Conservation (phyloP, 2,329 filamentous ascomycete genomes). For the Coleophoma eucalyptorum region DNA sequence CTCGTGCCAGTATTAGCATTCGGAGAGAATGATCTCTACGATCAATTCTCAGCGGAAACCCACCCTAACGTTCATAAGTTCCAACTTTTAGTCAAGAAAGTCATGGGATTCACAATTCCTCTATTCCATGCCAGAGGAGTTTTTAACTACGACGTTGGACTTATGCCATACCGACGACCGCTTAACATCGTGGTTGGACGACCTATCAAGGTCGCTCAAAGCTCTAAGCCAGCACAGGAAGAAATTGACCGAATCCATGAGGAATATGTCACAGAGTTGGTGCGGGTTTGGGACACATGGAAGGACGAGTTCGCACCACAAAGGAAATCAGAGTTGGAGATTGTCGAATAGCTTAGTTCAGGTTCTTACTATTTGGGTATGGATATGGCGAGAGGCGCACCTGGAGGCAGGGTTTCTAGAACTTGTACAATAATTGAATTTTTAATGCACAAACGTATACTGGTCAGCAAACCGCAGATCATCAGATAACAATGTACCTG, state of each 20-base stretch:
- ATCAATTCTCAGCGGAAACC: constrained; percentile 73
- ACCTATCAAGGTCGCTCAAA: constrained; percentile 66
- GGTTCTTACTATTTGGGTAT: too few relatives aligned
- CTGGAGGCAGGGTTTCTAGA: too few relatives aligned
- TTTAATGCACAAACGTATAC: too few relatives aligned
- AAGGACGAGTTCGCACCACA: constrained; percentile 70
- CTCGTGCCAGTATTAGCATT: constrained; percentile 90
- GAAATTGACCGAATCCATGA: constrained; percentile 80
- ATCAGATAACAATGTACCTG: too few relatives aligned
- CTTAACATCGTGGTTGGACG: constrained; percentile 87
- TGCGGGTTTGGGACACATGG: constrained; percentile 71
- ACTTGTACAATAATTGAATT: too few relatives aligned
- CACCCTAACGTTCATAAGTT: constrained; percentile 77
- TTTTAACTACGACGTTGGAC: constrained; percentile 95
- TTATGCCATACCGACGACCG: constrained; percentile 88
- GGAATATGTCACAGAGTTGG: constrained; percentile 72
- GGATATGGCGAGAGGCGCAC: too few relatives aligned
- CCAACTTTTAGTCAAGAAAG: constrained; percentile 80
- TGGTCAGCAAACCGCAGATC: too few relatives aligned
- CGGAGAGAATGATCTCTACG: constrained; percentile 94
- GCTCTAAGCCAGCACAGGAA: constrained; percentile 61
- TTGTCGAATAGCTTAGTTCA: constrained; percentile 46
- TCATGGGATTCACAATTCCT: constrained; percentile 89
- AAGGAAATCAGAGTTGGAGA: constrained; percentile 61
- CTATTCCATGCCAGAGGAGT: constrained; percentile 87